Conservation (phyloP, 306 rosid genomes). For the Fragaria nilgerrensis region DNA sequence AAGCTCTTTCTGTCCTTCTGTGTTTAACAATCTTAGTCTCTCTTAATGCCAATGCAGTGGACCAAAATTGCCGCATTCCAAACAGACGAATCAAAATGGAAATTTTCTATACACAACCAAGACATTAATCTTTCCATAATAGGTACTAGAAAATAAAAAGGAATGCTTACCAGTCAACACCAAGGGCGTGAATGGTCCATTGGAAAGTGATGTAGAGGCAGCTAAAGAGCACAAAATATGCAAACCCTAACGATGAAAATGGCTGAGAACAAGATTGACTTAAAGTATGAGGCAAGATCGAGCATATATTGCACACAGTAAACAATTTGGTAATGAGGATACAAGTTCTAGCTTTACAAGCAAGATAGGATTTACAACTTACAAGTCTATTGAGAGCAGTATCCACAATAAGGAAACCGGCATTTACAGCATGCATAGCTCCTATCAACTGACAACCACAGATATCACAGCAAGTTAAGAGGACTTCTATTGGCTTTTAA, state of each 20-base stretch:
- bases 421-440: constrained; percentile 55
- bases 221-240: constrained; percentile 58
- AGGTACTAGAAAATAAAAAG: background rate
- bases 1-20: background rate
- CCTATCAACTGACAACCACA: constrained; percentile 48
- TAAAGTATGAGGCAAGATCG: background rate
- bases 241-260: constrained; percentile 52
- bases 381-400: constrained; percentile 60
- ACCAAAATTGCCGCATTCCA: background rate
- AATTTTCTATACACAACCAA: background rate
- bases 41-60: background rate
- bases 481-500: background rate
- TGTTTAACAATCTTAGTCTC: background rate
- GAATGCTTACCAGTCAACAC: constrained; percentile 30
- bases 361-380: constrained; percentile 23
- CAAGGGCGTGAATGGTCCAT: constrained; percentile 52
- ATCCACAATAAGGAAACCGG: constrained; percentile 48
- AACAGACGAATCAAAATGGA: background rate
- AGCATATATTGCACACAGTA: background rate
- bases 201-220: constrained; percentile 47
- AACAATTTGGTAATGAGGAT: background rate
- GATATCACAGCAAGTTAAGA: background rate
- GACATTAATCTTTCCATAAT: background rate
- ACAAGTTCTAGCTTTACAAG: background rate
- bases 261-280: constrained; percentile 37